Percentiles rank a stretch among this genome's conserved stretches.
These are phyloP conservation scores for Astraeus odoratus DNA, from an alignment of 768 basidiomycete species.

Conservation along the genomic window DNA sequence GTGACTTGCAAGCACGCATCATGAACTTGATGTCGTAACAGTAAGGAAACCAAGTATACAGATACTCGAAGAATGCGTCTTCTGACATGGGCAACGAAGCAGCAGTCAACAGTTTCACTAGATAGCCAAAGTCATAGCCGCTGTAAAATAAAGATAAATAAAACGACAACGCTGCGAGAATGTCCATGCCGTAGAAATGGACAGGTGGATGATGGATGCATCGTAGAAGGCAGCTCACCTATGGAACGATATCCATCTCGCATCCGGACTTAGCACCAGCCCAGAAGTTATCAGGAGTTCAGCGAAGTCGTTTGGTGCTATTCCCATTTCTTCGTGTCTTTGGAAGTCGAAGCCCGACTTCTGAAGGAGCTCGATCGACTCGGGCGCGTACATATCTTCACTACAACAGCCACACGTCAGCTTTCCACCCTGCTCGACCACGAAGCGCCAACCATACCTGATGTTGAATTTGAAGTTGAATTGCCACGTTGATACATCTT, in stretches of 20 bases:
- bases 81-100: constrained; percentile 84
- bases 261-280: constrained; percentile 79
- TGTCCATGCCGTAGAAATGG: background rate
- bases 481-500: constrained; percentile 94
- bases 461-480: constrained; percentile 96
- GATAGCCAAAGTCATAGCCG: constrained; percentile 98
- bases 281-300: constrained; percentile 97
- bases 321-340: constrained; percentile 88
- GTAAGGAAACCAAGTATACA: constrained; percentile 89
- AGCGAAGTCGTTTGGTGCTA: constrained; percentile 89
- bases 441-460: constrained; percentile 40
- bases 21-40: constrained; percentile 98
- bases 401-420: constrained; percentile 32
- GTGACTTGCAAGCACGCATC: constrained; percentile 78
- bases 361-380: constrained; percentile 89
- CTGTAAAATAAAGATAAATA: constrained; percentile 34
- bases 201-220: background rate
- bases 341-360: constrained; percentile 96
- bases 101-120: constrained; percentile 87
- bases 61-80: constrained; percentile 81
- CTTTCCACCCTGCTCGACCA: background rate
- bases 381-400: constrained; percentile 98
- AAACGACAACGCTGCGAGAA: background rate
- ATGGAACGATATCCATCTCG: constrained; percentile 97
- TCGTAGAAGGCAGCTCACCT: constrained; percentile 49